Evolutionary conservation across 768 basidiomycete genomes (phyloP).

Genomic region (Suillus plorans): DNA sequence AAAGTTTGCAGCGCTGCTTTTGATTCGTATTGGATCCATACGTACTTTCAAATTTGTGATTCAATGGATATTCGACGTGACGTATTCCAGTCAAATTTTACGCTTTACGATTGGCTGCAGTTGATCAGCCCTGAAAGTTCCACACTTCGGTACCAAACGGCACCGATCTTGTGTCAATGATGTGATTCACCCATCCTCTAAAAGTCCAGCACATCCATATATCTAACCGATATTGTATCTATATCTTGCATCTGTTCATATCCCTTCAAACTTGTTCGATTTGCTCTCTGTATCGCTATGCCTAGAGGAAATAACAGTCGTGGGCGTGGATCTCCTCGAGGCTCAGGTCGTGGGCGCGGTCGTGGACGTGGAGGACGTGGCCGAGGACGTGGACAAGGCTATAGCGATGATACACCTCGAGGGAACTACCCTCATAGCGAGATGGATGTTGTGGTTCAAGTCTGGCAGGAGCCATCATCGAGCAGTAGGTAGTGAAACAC

Average conservation of each 20-base stretch:
- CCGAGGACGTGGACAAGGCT: background rate
- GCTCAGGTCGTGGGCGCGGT: slow-evolving; percentile 17
- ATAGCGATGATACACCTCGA: background rate
- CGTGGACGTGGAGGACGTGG: slow-evolving; percentile 7
- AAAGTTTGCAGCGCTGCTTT: background rate
- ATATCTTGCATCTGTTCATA: slow-evolving; percentile 10
- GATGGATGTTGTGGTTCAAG: slow-evolving; percentile 24
- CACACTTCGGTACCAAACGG: background rate
- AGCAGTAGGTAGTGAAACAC: slow-evolving; percentile 15
- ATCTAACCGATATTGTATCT: slow-evolving; percentile 2
- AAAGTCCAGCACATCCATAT: background rate
- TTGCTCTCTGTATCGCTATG: slow-evolving; percentile 15
- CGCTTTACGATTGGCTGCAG: background rate
- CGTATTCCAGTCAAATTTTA: background rate
- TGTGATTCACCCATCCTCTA: background rate
- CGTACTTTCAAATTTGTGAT: background rate
- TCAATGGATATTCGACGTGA: background rate
- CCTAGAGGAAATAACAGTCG: slow-evolving; percentile 18
- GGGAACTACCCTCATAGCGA: slow-evolving; percentile 24
- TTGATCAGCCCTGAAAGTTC: background rate
- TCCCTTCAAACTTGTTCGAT: background rate
- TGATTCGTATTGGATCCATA: background rate
- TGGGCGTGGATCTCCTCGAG: slow-evolving; percentile 24
- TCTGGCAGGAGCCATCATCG: slow-evolving; percentile 17
- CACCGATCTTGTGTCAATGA: background rate